phyloP scores from a whole-genome alignment of 257 asterid species.

The Fraxinus americana region DNA sequence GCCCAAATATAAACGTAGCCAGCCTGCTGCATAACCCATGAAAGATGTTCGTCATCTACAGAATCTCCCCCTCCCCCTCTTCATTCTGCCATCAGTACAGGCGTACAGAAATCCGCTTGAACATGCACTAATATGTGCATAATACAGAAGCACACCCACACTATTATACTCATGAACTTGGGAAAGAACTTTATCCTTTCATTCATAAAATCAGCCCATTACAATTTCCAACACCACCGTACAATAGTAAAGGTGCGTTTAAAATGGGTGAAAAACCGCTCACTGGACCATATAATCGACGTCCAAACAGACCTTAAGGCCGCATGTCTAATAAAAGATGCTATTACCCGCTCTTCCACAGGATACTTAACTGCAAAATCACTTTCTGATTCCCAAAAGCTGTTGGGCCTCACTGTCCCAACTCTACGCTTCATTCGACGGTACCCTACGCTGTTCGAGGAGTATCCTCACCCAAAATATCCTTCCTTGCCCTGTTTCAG shows the following conservation, averaged over 20 bases:
- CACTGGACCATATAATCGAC: slow-evolving; percentile 79
- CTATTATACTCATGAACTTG: slow-evolving; percentile 31
- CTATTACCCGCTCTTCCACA: slow-evolving; percentile 64
- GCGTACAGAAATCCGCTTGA: not conserved
- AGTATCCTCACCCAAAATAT: slow-evolving; percentile 90
- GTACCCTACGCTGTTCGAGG: slow-evolving; percentile 84
- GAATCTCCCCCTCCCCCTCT: not conserved
- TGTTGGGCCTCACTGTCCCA: slow-evolving; percentile 80
- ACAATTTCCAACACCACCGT: slow-evolving; percentile 49
- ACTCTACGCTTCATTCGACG: slow-evolving; percentile 78
- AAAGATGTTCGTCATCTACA: not conserved
- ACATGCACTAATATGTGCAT: not conserved
- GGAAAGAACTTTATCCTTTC: slow-evolving; percentile 23
- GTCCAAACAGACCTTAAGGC: slow-evolving; percentile 84
- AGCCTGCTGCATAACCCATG: not conserved
- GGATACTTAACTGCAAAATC: slow-evolving; percentile 69
- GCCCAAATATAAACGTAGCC: not conserved
- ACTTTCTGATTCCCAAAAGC: slow-evolving; percentile 66
- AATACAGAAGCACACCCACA: not conserved
- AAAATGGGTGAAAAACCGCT: slow-evolving; percentile 91
- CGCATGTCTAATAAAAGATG: slow-evolving; percentile 75
- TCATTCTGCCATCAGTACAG: not conserved
- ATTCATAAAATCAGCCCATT: slow-evolving; percentile 24
- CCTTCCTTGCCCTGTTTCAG: slow-evolving; percentile 75
- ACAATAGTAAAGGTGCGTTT: slow-evolving; percentile 70